Base-by-base conservation (phyloP, 345 rosid species). In the Pelargonium nanum region DNA sequence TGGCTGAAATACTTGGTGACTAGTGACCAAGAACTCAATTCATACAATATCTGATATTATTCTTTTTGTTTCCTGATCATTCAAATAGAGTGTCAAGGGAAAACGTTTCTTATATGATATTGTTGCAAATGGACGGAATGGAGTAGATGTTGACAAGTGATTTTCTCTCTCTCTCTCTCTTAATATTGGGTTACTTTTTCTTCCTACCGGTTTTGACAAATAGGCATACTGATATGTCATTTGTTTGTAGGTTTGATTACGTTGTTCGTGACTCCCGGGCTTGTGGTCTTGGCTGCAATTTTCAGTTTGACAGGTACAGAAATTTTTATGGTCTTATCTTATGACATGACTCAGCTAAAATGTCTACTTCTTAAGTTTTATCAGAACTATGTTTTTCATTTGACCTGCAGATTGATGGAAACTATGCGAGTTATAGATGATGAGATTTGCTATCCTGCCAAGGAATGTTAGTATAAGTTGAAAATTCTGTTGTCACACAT, bases 91-190 rank as follows among this genome's bases (percentile, higher is more conserved):
- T 57, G 61, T 74, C 24, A 70, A 26, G 55, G 95, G 82, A 73
- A 92, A 89, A 69, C 80, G 70, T 26, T 92, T 85, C 80, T 76
- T 92, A 75, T 89, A 86, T 77, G 98, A 92, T 68, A 87, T 92
- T 75, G 98, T 92, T 67, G 96, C 98, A 63, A 92, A 92, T 76
- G 98, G 98, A 65, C 85, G 89, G 70, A 92, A 87, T 75, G 96
- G 98, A 68, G 82, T 92, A 62, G 98, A 92, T 26, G 98, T 92
- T 65, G 98, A 92, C 83, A 92, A 92, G 90, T 82, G 80, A 60
- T 80, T 19, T 26, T 57, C 19, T 22, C 23, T 17, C 23, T 53
- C 22, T 20, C 24, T 30, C 23, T 10, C 53, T 1, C 24, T 52
- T 61, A 4, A 26, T 16, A 56, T 65, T 62, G 62, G 26, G 61